These are phyloP conservation scores for Leptosphaerulina australis DNA, from an alignment of 2,329 filamentous ascomycete genomes.

Conservation along the genomic window DNA sequence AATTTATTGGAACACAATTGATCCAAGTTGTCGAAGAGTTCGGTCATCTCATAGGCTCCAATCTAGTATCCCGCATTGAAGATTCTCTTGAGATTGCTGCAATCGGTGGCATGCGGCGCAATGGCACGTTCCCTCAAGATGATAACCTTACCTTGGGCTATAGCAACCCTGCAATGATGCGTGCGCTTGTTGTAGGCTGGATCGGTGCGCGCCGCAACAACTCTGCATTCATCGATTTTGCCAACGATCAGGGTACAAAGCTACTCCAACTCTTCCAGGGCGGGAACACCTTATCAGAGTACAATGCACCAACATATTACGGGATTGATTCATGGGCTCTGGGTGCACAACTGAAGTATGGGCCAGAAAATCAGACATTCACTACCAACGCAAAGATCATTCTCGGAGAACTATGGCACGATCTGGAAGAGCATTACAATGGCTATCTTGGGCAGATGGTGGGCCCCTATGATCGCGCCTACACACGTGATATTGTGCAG, in stretches of 20 bases:
- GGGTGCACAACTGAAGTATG: conserved; percentile 49
- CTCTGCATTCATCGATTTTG: conserved; percentile 47
- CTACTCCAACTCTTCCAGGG: conserved; percentile 31
- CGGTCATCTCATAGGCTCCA: conserved; percentile 37
- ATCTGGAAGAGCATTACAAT: conserved; percentile 48
- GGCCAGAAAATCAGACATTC: conserved; percentile 38
- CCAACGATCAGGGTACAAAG: conserved; percentile 44
- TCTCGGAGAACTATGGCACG: conserved; percentile 44
- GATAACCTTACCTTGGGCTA: conserved; percentile 32
- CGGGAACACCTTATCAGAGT: conserved; percentile 46
- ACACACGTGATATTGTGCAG: conserved; percentile 45
- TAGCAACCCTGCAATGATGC: conserved; percentile 53
- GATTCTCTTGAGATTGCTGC: conserved; percentile 15
- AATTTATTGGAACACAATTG: conserved; percentile 47
- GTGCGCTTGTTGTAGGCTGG: conserved; percentile 51
- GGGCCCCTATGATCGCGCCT: conserved; percentile 49
- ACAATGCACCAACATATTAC: conserved; percentile 53
- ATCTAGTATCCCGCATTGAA: conserved; percentile 11
- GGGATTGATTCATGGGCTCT: conserved; percentile 53
- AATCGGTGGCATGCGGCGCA: conserved; percentile 15
- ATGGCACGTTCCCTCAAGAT: conserved; percentile 14
- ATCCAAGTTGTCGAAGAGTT: conserved; percentile 49
- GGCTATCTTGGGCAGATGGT: conserved; percentile 46
- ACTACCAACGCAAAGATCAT: conserved; percentile 11
- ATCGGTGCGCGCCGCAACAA: conserved; percentile 51